A percentile compares a stretch with the other conserved stretches of the same genome.
phyloP scores from a whole-genome alignment of 176 grass and related monocot genomes.

The Metroxylon sagu region DNA sequence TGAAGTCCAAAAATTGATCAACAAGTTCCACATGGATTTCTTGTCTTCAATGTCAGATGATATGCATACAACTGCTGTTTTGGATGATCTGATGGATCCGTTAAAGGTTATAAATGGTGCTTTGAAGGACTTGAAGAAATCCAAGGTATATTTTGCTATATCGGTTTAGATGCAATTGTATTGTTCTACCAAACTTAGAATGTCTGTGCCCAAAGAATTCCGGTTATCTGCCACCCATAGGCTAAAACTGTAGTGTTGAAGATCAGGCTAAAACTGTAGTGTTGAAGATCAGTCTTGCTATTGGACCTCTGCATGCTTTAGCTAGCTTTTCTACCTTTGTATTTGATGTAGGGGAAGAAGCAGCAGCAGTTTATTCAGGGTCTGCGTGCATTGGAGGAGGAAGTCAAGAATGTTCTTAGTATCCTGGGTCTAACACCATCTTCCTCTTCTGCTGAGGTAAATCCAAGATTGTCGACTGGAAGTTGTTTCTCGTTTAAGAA shows the following conservation, averaged over 20 bases:
- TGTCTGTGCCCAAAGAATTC: background rate
- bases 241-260: slow-evolving; percentile 14
- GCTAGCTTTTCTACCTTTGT: slow-evolving; percentile 4
- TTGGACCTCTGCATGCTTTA: background rate
- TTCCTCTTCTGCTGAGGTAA: too few species aligned
- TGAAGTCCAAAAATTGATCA: slow-evolving; percentile 46
- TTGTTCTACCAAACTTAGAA: background rate
- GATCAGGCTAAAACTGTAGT: too few species aligned
- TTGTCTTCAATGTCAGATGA: slow-evolving; percentile 71
- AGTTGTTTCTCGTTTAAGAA: too few species aligned
- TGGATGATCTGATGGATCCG: slow-evolving; percentile 79
- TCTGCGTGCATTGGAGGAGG: slow-evolving; percentile 30
- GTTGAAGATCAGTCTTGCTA: too few species aligned
- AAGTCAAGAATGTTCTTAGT: background rate
- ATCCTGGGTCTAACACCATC: background rate
- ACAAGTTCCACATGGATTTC: slow-evolving; percentile 45
- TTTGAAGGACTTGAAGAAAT: slow-evolving; percentile 69
- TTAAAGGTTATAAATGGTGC: slow-evolving; percentile 80
- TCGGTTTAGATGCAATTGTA: background rate
- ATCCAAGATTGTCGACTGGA: too few species aligned
- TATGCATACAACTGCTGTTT: slow-evolving; percentile 71
- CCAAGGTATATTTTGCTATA: slow-evolving; percentile 42
- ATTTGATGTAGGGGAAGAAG: slow-evolving; percentile 49
- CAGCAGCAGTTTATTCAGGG: slow-evolving; percentile 44
- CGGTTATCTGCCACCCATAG: background rate